Percentiles rank a stretch among this genome's conserved stretches.
These are phyloP conservation scores for Lactuca saligna DNA, from an alignment of 129 eudicot genomes.

Conservation along the genomic window DNA sequence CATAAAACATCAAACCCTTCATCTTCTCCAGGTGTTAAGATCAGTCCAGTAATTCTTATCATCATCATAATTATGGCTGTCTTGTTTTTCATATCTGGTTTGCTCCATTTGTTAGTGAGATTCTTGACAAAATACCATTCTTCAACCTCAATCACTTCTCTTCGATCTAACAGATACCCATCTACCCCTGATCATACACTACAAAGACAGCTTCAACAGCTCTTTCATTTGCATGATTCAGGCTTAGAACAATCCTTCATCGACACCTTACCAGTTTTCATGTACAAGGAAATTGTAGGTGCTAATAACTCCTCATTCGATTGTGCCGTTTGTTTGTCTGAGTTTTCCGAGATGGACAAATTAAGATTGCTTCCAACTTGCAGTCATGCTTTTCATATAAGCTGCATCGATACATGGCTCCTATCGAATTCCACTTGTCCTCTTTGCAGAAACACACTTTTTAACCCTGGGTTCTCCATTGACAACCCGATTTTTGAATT, in stretches of 20 bases:
- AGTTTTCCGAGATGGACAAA: constrained; percentile 40
- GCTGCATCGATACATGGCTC: constrained; percentile 70
- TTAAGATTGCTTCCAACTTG: constrained; percentile 48
- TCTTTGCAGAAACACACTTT: constrained; percentile 45
- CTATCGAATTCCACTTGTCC: constrained; percentile 63
- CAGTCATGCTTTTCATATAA: constrained; percentile 59
- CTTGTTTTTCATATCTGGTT: constrained; percentile 49
- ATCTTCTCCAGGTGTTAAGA: constrained; percentile 38
- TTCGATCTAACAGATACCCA: constrained; percentile 30
- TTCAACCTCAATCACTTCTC: constrained; percentile 28
- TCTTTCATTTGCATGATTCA: constrained; percentile 49
- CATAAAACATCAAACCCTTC: constrained; percentile 30
- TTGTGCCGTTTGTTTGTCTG: constrained; percentile 65
- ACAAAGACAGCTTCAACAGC: constrained; percentile 62
- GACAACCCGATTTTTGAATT: constrained; percentile 49
- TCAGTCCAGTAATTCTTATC: constrained; percentile 48
- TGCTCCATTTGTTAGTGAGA: constrained; percentile 57
- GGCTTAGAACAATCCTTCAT: constrained; percentile 55
- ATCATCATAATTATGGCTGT: constrained; percentile 46
- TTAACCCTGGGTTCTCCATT: constrained; percentile 26
- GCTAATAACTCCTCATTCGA: constrained; percentile 54
- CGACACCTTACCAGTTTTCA: constrained; percentile 52
- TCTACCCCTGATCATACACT: constrained; percentile 41
- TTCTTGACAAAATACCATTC: constrained; percentile 39
- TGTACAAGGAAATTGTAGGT: constrained; percentile 51